phyloP scores from a whole-genome alignment of 2,329 filamentous ascomycete genomes.

The Podosphaera aphanis region DNA sequence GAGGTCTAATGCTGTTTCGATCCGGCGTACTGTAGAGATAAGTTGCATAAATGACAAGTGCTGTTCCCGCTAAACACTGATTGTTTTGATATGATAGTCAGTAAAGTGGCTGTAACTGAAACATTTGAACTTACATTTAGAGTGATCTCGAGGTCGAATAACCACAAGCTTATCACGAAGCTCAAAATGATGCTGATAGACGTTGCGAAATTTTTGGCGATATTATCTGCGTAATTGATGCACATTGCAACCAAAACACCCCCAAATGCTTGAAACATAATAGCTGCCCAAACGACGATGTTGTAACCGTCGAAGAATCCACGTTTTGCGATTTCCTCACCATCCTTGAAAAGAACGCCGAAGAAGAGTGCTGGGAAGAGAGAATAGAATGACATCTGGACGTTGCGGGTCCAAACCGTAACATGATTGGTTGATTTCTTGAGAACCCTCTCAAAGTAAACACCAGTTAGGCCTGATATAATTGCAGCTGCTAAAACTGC shows the following conservation, averaged over 20 bases:
- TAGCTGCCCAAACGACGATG: constrained; percentile 67
- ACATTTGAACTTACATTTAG: constrained; percentile 33
- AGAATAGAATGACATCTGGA: constrained; percentile 86
- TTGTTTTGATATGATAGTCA: neutral
- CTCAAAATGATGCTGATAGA: constrained; percentile 79
- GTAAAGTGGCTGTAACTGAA: neutral
- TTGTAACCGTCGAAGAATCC: constrained; percentile 95
- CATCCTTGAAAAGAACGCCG: constrained; percentile 71
- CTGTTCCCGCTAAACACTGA: constrained; percentile 64
- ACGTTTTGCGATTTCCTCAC: constrained; percentile 54
- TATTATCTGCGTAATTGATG: constrained; percentile 68
- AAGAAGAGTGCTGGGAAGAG: constrained; percentile 72
- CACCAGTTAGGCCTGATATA: constrained; percentile 64
- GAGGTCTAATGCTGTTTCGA: constrained; percentile 31
- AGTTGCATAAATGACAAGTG: constrained; percentile 55
- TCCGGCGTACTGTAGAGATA: constrained; percentile 62
- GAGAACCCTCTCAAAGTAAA: constrained; percentile 76
- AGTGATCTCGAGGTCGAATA: constrained; percentile 62
- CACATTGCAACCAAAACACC: constrained; percentile 66
- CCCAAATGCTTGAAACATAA: constrained; percentile 59
- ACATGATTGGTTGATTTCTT: constrained; percentile 57
- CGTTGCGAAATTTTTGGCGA: constrained; percentile 81
- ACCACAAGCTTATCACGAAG: constrained; percentile 61
- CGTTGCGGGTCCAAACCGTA: constrained; percentile 82
- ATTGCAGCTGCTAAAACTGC: constrained; percentile 58